Conservation (phyloP, 495 filamentous ascomycete genomes). For the Aspergillus saccharolyticus region DNA sequence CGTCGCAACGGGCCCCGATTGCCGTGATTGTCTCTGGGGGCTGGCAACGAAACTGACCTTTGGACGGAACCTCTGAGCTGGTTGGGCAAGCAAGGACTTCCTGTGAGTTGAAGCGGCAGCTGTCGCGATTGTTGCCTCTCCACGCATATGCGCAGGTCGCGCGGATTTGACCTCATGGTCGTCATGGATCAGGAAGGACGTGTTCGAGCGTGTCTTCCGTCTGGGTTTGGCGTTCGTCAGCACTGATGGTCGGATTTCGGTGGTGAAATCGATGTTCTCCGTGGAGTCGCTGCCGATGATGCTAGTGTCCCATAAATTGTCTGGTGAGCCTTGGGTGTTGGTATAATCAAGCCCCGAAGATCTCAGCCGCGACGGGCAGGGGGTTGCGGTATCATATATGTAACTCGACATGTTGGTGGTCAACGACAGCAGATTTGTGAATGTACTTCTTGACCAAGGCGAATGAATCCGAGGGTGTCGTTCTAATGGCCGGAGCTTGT, state of each 20-base stretch:
- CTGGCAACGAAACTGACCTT: conserved; percentile 27
- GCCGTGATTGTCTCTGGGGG: conserved; percentile 12
- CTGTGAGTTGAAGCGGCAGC: conserved; percentile 21
- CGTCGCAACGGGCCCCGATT: too few species aligned
- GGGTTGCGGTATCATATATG: conserved; percentile 24
- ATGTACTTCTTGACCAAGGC: not conserved
- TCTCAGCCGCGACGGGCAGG: conserved; percentile 25
- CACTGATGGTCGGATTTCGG: conserved; percentile 28
- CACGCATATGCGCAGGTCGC: conserved; percentile 14
- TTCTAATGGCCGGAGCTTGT: too few species aligned
- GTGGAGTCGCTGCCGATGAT: conserved; percentile 26
- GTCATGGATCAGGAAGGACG: conserved; percentile 33
- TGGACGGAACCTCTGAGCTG: conserved; percentile 39
- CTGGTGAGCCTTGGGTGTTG: conserved; percentile 19
- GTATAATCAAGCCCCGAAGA: conserved; percentile 15
- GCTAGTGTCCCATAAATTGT: conserved; percentile 23
- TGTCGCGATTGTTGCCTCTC: conserved; percentile 11
- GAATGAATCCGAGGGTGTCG: too few species aligned
- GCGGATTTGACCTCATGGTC: conserved; percentile 20
- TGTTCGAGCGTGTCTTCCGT: conserved; percentile 22
- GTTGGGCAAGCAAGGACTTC: conserved; percentile 36
- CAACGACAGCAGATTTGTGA: not conserved
- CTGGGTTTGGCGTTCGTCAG: conserved; percentile 29
- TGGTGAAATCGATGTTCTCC: conserved; percentile 33
- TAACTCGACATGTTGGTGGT: conserved; percentile 25